Conservation (phyloP, 805 yeast genomes). For the Barnettozyma wickerhamii region DNA sequence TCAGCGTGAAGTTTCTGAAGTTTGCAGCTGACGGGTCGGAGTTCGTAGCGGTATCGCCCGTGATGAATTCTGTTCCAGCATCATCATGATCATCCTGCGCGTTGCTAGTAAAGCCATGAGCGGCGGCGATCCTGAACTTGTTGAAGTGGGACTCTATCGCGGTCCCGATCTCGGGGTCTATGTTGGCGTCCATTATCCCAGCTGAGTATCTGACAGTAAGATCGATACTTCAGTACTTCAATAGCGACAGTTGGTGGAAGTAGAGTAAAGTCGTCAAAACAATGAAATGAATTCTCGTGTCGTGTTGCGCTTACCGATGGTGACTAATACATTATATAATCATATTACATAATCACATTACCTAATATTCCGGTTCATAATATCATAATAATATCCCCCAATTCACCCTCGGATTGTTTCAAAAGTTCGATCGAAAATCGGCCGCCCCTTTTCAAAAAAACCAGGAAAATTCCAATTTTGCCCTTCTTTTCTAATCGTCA, state of each 20-base stretch:
- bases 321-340: too few species aligned
- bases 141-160: constrained; percentile 22
- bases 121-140: constrained; percentile 14
- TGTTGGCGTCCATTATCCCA: constrained; percentile 17
- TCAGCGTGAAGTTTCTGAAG: constrained; percentile 5
- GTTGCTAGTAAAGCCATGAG: neutral
- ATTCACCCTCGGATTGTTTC: too few species aligned
- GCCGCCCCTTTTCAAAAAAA: constrained; percentile 10
- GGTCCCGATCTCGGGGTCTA: constrained; percentile 19
- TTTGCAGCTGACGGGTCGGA: constrained; percentile 3
- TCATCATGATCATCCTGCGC: constrained; percentile 9
- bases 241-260: neutral
- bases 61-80: neutral
- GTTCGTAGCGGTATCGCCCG: neutral
- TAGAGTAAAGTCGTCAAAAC: neutral
- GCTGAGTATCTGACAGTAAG: too few species aligned
- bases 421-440: neutral
- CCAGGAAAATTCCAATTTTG: constrained; percentile 3
- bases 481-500: constrained; percentile 5
- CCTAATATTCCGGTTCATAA: too few species aligned
- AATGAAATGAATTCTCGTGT: constrained; percentile 1
- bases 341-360: too few species aligned
- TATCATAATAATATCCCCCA: too few species aligned
- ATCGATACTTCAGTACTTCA: too few species aligned
- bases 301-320: constrained; percentile 2